Conservation (phyloP, 176 grass and related monocot genomes). For the Eleusine coracana region DNA sequence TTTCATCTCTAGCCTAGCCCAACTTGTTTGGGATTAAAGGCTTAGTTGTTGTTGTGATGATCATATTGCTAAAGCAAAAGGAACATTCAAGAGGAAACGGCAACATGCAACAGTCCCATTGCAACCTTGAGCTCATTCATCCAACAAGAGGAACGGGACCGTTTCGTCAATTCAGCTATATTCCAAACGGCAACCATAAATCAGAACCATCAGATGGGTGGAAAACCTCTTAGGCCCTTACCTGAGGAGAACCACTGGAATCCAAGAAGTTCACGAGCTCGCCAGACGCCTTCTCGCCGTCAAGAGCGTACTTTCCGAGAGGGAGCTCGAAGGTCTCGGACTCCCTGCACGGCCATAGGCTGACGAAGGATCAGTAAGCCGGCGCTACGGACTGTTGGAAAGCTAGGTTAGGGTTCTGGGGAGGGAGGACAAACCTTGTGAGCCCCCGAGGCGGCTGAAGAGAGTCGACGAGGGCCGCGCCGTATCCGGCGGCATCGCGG, state of each 20-base stretch:
- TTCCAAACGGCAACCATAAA: neutral
- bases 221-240: conserved; percentile 21
- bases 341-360: conserved; percentile 52
- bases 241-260: conserved; percentile 59
- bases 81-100: neutral
- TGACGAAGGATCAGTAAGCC: neutral
- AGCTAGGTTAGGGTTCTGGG: conserved; percentile 38
- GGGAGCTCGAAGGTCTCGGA: conserved; percentile 55
- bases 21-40: no score
- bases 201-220: neutral
- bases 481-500: conserved; percentile 61
- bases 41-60: neutral
- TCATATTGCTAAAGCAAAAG: neutral
- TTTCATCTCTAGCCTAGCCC: no score
- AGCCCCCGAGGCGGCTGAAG: conserved; percentile 46
- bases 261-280: conserved; percentile 70
- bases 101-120: neutral
- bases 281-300: conserved; percentile 45
- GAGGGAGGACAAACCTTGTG: conserved; percentile 48
- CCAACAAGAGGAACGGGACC: neutral
- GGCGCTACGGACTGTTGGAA: neutral
- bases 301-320: conserved; percentile 58
- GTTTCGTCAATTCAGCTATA: neutral
- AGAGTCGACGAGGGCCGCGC: conserved; percentile 52
- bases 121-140: neutral